Base-by-base conservation (phyloP, 805 yeast species). In the Pichia membranifaciens region DNA sequence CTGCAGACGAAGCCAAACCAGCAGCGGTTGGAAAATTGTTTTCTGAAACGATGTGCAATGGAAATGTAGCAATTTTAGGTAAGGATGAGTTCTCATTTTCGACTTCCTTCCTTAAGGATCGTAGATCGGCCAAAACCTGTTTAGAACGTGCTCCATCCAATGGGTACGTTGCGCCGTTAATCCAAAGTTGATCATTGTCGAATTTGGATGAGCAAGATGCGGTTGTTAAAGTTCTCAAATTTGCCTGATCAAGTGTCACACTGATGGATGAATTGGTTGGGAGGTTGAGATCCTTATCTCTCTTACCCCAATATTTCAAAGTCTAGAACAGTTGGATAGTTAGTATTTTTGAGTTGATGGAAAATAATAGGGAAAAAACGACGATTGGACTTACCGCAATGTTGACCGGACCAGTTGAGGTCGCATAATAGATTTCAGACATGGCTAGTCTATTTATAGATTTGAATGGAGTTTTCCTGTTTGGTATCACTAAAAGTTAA, bases 1-100 rank as follows among this genome's bases (percentile, higher is more conserved):
- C 98, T 13, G 99, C 99, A 5, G 96, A 85, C 1, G 96, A 88
- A 0, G 99, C 99, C 57, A 93, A 76, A 2, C 99, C 99, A 5
- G 99, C 99, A 29, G 99, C 99, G 22, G 99, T 93, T 44, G 99
- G 99, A 75, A 93, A 93, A 69, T 93, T 93, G 72, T 93, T 93
- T 62, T 88, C 96, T 23, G 95, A 82, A 13, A 87, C 95, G 56
- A 93, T 85, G 58, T 82, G 87, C 48, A 93, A 72, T 44, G 76
- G 74, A 77, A 77, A 80, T 17, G 70, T 58, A 29, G 91, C 76
- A 50, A 89, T 71, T 58, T 71, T 73, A 36, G 90, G 87, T 53
- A 83, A 67, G 1, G 69, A 51, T 0, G 73, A 33, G 59, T 87
- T 79, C n/a, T 57, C 52, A 1, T 54, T 55, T 66, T 90, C 97